Evolutionary conservation across 2,329 filamentous ascomycete genomes (phyloP), one percentile per base, ranked within the genome.

Genomic region (Myriosclerotinia scirpicola): DNA sequence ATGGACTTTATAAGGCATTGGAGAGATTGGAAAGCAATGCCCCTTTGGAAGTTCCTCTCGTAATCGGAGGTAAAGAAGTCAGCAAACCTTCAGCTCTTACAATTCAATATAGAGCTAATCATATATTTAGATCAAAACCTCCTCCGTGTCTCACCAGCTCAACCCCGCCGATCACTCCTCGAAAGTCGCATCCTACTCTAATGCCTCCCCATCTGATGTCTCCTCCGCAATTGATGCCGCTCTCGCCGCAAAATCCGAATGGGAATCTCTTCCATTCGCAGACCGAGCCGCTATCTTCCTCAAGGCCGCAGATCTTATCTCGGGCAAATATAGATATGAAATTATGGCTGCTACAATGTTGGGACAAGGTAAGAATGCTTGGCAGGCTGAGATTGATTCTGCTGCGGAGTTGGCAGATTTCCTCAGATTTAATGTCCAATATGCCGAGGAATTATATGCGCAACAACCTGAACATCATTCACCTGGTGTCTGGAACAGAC

Each of bases 311-410:
- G 94, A 98, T 77, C 83, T 98, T 68, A 87, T 98, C 72, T 83
- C 90, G 61, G 90, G 86, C 71, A 98, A 98, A 81, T 97, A 98
- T 80, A 87, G 95, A 76, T 97, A 97, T 80, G 92, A 97, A 67
- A 86, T 98, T 73, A 96, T 98, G 91, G 94, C 95, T 12, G 87
- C 92, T 54, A 97, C 94, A 14, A 97, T 98, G 87, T 83, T 97
- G 50, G 94, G 94, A 69, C 94, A 98, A 80, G 94, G 95, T 75
- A 98, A 98, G 86, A 98, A 97, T 78, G 92, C 92, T 59, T 98
- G 93, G 93, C 94, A 98, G 80, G 94, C 95, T 20, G 94, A 98
- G 84, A 98, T 98, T 71, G 94, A 98, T 79, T 85, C 93, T 52
- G 94, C 93, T 22, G 95, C 94, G 11, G 95, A 98, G 83, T 81